Evolutionary conservation across 345 rosid species (phyloP).

Genomic region (Pseudoturritis turrita): DNA sequence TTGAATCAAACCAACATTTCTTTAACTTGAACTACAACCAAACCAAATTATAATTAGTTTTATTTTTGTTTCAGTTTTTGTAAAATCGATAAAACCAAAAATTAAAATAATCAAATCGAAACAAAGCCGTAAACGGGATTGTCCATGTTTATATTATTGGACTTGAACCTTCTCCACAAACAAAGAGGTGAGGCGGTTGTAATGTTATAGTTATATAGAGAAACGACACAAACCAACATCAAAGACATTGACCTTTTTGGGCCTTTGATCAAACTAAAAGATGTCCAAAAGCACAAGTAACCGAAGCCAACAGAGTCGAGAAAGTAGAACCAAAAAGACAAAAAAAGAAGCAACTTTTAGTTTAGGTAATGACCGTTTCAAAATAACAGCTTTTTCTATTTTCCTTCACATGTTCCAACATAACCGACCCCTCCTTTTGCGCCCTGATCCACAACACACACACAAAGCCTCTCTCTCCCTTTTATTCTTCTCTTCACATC

Average conservation of each 20-base stretch:
- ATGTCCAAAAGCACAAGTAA: not conserved
- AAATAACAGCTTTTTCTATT: slow-evolving; percentile 13
- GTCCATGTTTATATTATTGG: too few species aligned
- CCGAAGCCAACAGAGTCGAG: not conserved
- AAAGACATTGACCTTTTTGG: not conserved
- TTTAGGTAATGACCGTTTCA: slow-evolving; percentile 27
- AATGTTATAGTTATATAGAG: not conserved
- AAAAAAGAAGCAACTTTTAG: not conserved
- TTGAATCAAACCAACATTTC: too few species aligned
- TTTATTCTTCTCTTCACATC: slow-evolving; percentile 2
- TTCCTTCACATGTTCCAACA: slow-evolving; percentile 20
- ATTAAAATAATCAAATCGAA: not conserved
- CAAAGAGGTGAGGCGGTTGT: not conserved
- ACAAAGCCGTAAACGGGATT: too few species aligned
- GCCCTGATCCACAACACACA: not conserved
- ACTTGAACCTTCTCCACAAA: not conserved
- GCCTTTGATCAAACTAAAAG: not conserved
- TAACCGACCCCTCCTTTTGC: slow-evolving; percentile 9
- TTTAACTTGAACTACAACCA: not conserved
- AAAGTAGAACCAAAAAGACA: not conserved
- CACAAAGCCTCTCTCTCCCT: slow-evolving; percentile 9
- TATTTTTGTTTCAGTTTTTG: not conserved
- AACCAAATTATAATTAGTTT: not conserved
- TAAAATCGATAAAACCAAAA: not conserved
- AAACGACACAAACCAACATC: not conserved